phyloP scores from a whole-genome alignment of 2,329 filamentous ascomycete species.

The Aspergillus viridinutans region DNA sequence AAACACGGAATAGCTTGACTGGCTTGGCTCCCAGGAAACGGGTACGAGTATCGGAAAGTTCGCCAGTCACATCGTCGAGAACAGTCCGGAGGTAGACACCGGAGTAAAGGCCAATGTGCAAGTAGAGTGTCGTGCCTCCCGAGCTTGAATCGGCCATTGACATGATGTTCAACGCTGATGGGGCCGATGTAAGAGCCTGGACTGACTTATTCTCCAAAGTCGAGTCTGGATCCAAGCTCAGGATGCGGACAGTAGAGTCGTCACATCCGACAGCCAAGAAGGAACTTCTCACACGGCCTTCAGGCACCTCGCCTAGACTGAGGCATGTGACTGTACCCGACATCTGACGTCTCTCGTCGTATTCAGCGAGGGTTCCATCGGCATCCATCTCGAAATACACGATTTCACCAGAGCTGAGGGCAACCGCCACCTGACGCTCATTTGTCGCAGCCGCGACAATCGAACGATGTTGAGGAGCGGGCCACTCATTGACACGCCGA shows the following conservation, averaged over 20 bases:
- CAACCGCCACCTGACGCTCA: constrained; percentile 85
- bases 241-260: constrained; percentile 89
- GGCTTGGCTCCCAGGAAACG: constrained; percentile 90
- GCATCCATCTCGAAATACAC: constrained; percentile 97
- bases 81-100: constrained; percentile 95
- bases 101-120: constrained; percentile 93
- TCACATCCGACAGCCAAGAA: constrained; percentile 96
- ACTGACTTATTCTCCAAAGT: constrained; percentile 92
- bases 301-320: constrained; percentile 88
- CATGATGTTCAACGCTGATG: constrained; percentile 85
- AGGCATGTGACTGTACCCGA: constrained; percentile 90
- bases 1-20: constrained; percentile 87
- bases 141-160: constrained; percentile 92
- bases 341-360: constrained; percentile 93
- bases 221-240: constrained; percentile 83
- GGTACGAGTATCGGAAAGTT: constrained; percentile 89
- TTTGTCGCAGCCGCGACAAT: constrained; percentile 95
- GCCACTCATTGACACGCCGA: constrained; percentile 84
- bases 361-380: constrained; percentile 86
- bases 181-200: constrained; percentile 85
- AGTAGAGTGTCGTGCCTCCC: constrained; percentile 80
- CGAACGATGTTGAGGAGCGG: constrained; percentile 84
- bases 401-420: constrained; percentile 91
- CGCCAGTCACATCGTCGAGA: constrained; percentile 90
- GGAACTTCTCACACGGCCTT: constrained; percentile 81